Evolutionary conservation across 2,329 filamentous ascomycete genomes (phyloP).

Genomic region (Exserohilum turcica): DNA sequence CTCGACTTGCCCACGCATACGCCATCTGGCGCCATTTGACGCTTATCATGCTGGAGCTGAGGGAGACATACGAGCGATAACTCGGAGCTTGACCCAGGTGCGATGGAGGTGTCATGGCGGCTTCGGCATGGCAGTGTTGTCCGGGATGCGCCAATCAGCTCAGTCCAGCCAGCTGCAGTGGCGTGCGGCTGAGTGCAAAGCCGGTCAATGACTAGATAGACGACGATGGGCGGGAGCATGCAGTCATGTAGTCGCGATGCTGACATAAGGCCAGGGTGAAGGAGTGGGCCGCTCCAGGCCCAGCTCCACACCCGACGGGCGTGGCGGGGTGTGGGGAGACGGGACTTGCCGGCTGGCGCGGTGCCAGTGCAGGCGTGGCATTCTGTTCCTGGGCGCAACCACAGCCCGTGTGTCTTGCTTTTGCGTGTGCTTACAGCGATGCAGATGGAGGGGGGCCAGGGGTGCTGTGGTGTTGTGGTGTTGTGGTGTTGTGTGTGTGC

Average conservation of each 20-base stretch:
- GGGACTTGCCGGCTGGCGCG: not conserved
- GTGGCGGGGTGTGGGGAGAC: slow-evolving; percentile 9
- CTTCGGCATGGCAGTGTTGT: not conserved
- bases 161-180: not conserved
- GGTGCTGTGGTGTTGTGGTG: not conserved
- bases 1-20: too few relatives aligned
- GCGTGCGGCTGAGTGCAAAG: not conserved
- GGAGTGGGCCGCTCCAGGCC: not conserved
- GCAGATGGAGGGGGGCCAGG: too few relatives aligned
- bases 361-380: too few relatives aligned
- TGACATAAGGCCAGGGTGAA: slow-evolving; percentile 1
- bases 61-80: too few relatives aligned
- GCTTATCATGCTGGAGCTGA: too few relatives aligned
- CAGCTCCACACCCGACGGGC: not conserved
- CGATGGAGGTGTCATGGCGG: too few relatives aligned
- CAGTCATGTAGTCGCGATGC: not conserved
- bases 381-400: too few relatives aligned
- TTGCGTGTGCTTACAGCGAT: too few relatives aligned
- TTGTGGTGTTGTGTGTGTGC: not conserved
- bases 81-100: too few relatives aligned
- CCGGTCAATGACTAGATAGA: not conserved
- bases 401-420: too few relatives aligned
- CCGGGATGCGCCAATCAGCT: not conserved
- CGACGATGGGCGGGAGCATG: not conserved
- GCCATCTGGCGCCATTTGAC: too few relatives aligned